Evolutionary conservation across 2,329 filamentous ascomycete species (phyloP), one percentile per base, ranked within the genome.

Genomic region (Cercospora zeae-maydis): DNA sequence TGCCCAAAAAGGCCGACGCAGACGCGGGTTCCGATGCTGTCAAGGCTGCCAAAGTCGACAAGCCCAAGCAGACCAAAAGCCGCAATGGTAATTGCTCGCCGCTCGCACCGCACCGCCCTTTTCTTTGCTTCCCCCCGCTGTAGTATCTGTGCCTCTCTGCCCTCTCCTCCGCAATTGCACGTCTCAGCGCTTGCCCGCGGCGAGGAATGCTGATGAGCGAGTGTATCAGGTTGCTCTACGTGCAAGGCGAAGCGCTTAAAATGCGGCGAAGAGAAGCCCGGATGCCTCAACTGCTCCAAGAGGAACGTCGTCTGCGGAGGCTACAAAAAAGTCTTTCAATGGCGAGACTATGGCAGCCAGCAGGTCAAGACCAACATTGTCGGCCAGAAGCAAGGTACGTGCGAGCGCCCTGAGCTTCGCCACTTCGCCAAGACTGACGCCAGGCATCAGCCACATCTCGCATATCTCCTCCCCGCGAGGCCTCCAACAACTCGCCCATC

Each of bases 261-360:
- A 77, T 91, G 88, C 76, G 88, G 90, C 74, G 88, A 91, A 78
- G 85, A 83, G 51, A 89, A 90, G 68, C 88, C 66, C 19, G 59
- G 57, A 6, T 68, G 67, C 58, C 51, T 62, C 52, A 66, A 69
- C 36, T 68, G 66, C 72, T 80, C 84, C 51, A 84, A 84, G 69
- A 81, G 88, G 58, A 86, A 83, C 66, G 87, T 90, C 21, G 74
- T 78, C 3, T 91, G 88, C 72, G 88, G 87, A 63, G 88, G 88
- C 36, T 91, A 90, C 76, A 88, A 86, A 75, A 91, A 89, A 74
- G 86, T 89, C 74, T 90, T 89, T 78, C 90, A 90, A 80, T 91
- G 88, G 88, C 81, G 86, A 58, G 83, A 86, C 0, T 89, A 59
- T 52, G 57, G 57, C 42, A 52, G 57, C 19, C 57, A 59, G 52